Conservation (phyloP, 371 early-diverging fungal species). For the Saksenaea oblongispora region DNA sequence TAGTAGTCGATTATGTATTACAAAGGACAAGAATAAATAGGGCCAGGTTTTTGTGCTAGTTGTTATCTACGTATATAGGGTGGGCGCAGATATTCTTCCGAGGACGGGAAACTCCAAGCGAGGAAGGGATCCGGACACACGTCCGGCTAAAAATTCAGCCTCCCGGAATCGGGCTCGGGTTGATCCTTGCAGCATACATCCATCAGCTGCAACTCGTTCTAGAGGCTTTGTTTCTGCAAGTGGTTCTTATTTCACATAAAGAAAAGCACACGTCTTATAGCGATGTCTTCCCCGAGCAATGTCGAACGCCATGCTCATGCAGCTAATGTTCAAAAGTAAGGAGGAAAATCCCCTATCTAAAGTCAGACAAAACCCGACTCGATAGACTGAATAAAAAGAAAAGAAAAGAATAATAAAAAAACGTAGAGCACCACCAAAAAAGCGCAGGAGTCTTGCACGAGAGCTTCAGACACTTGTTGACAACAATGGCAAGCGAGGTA, state of each 20-base stretch:
- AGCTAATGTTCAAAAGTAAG: constrained; percentile 1
- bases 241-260: neutral
- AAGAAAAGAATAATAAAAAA: neutral
- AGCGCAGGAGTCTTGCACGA: constrained; percentile 22
- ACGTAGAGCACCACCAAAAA: constrained; percentile 2
- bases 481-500: constrained; percentile 46
- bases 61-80: too few relatives aligned
- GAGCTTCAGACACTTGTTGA: constrained; percentile 41
- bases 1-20: too few relatives aligned
- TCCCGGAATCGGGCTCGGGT: neutral
- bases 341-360: neutral
- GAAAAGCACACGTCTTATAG: neutral
- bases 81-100: too few relatives aligned
- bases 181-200: neutral
- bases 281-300: neutral
- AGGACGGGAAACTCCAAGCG: too few relatives aligned
- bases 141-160: neutral
- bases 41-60: too few relatives aligned
- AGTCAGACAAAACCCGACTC: constrained; percentile 4
- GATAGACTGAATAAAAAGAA: neutral
- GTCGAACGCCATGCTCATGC: neutral
- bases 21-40: too few relatives aligned
- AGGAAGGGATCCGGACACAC: neutral
- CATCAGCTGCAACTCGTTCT: neutral
- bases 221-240: neutral